Percentiles rank a stretch among this genome's conserved stretches.
Evolutionary conservation across 1,284 basidiomycete genomes (phyloP).

Genomic region (Microbotryum intermedium): DNA sequence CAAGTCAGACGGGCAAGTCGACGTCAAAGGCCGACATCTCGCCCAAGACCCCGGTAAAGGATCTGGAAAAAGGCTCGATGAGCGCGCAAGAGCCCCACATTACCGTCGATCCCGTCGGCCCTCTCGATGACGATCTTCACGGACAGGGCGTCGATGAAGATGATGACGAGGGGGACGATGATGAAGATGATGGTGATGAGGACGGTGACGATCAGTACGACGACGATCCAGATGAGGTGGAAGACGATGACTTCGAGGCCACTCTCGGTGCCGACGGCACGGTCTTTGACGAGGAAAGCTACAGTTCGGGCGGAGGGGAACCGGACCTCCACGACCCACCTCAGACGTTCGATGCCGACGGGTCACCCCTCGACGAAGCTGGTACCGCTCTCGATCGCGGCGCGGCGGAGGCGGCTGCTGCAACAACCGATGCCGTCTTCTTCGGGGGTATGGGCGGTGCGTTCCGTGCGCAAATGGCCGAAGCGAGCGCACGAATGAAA

Average conservation of each 20-base stretch:
- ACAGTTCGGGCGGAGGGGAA: constrained; percentile 13
- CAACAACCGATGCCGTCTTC: constrained; percentile 18
- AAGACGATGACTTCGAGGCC: constrained; percentile 26
- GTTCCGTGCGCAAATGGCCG: constrained; percentile 52
- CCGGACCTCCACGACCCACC: constrained; percentile 14
- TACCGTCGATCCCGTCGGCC: constrained; percentile 41
- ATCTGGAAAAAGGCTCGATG: constrained; percentile 33
- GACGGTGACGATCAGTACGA: constrained; percentile 25
- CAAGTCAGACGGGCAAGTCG: background rate
- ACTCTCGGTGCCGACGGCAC: constrained; percentile 15
- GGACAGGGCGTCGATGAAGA: constrained; percentile 12
- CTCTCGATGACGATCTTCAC: constrained; percentile 38
- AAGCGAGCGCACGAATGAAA: constrained; percentile 75
- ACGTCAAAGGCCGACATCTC: constrained; percentile 47
- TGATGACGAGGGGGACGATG: constrained; percentile 13
- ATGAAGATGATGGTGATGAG: constrained; percentile 7
- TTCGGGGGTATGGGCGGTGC: constrained; percentile 14
- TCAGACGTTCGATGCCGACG: constrained; percentile 22
- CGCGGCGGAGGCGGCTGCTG: constrained; percentile 6
- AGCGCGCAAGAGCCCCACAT: constrained; percentile 4
- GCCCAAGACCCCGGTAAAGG: constrained; percentile 60
- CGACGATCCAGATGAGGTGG: constrained; percentile 5
- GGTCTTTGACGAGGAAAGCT: constrained; percentile 18
- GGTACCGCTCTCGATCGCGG: constrained; percentile 1
- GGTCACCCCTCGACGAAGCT: constrained; percentile 11